Conservation (phyloP, 768 basidiomycete genomes). For the Boletus reticulatus region DNA sequence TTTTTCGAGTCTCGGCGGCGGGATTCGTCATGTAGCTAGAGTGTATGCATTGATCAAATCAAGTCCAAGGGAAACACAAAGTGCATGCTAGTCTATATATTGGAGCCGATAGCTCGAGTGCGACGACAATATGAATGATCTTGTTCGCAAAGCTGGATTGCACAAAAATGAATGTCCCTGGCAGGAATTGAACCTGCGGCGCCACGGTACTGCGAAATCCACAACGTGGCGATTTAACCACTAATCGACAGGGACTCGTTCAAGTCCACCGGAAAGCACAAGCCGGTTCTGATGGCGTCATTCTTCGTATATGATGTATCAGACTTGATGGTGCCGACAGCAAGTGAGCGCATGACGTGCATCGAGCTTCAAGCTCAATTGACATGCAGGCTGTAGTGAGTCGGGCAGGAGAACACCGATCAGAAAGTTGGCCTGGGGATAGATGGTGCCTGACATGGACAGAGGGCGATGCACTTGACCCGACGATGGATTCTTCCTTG, state of each 20-base stretch:
- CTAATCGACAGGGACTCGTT: conserved; percentile 40
- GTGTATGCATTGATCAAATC: not conserved
- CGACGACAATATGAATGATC: too few species aligned
- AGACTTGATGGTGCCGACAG: too few species aligned
- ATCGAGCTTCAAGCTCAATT: too few species aligned
- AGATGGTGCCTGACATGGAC: too few species aligned
- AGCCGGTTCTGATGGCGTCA: not conserved
- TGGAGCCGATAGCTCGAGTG: not conserved
- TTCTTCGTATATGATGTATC: too few species aligned
- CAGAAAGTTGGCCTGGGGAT: too few species aligned
- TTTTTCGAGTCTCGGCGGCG: not conserved
- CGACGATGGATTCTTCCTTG: too few species aligned
- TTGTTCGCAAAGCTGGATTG: too few species aligned
- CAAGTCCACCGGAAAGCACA: not conserved
- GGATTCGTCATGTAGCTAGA: not conserved
- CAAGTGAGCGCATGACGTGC: too few species aligned
- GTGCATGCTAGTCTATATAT: not conserved
- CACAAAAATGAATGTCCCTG: conserved; percentile 30
- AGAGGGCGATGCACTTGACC: too few species aligned
- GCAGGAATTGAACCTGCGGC: conserved; percentile 38
- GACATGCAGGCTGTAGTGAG: too few species aligned
- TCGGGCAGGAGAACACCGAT: too few species aligned
- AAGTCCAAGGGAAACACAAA: not conserved
- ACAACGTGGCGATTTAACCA: conserved; percentile 44
- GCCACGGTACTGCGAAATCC: conserved; percentile 34